Evolutionary conservation across 78 protist genomes (phyloP).

Genomic region (Dictyostelium discoideum): DNA sequence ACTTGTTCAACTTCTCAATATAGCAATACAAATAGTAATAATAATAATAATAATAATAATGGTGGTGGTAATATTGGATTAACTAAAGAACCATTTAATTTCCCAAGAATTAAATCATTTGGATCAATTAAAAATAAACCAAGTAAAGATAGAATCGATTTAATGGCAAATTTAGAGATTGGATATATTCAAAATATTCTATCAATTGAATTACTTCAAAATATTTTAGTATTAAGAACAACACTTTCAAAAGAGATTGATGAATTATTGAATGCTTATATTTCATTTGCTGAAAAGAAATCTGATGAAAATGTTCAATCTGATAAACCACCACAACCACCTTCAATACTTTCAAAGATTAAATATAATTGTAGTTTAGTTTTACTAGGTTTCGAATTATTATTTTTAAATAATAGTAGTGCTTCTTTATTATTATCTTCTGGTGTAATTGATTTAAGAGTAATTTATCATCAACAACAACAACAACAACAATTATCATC

Average conservation of each 20-base stretch:
- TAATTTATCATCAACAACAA: conserved; percentile 19
- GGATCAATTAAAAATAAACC: conserved; percentile 41
- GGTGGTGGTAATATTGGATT: neutral
- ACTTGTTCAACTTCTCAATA: neutral
- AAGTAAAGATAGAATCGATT: conserved; percentile 25
- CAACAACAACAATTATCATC: neutral
- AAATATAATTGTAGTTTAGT: conserved; percentile 43
- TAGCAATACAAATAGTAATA: neutral
- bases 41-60: neutral
- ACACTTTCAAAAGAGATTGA: conserved; percentile 57
- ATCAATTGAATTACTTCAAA: conserved; percentile 47
- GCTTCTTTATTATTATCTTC: conserved; percentile 42
- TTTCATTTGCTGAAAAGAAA: conserved; percentile 54
- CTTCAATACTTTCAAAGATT: neutral
- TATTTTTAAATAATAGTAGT: conserved; percentile 26
- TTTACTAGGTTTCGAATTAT: conserved; percentile 40
- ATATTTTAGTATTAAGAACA: conserved; percentile 37
- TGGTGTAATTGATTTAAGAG: conserved; percentile 56
- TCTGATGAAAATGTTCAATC: neutral
- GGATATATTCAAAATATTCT: conserved; percentile 62
- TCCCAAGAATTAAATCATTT: conserved; percentile 66
- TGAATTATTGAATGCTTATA: conserved; percentile 47
- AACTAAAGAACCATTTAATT: conserved; percentile 47
- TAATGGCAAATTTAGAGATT: conserved; percentile 52
- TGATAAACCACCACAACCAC: neutral